Evolutionary conservation across 495 filamentous ascomycete species (phyloP).

Genomic region (Penicillium daleae): DNA sequence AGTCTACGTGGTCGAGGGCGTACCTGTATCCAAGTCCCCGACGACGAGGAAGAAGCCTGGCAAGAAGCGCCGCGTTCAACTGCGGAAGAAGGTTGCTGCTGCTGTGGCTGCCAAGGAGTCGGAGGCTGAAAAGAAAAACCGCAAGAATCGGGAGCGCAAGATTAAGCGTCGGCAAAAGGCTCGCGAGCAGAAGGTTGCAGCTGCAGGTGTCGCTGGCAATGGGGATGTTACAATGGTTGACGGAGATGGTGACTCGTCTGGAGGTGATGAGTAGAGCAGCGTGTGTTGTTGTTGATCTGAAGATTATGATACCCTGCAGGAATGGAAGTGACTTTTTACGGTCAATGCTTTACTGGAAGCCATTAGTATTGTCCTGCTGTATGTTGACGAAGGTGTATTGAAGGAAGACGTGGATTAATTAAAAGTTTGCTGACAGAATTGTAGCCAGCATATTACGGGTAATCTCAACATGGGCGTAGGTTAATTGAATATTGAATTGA

Average conservation of each 20-base stretch:
- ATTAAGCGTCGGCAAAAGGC: slow-evolving; percentile 51
- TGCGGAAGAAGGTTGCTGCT: slow-evolving; percentile 41
- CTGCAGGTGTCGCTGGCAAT: slow-evolving; percentile 27
- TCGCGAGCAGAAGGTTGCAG: slow-evolving; percentile 46
- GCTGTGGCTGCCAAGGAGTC: slow-evolving; percentile 39
- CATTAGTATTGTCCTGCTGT: not conserved
- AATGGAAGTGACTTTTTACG: slow-evolving; percentile 3
- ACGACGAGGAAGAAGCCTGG: slow-evolving; percentile 50
- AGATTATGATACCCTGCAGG: slow-evolving; percentile 30
- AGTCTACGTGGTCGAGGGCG: slow-evolving; percentile 33
- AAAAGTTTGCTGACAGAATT: not conserved
- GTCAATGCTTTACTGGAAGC: not conserved
- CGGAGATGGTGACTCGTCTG: slow-evolving; percentile 27
- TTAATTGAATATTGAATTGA: too few relatives aligned
- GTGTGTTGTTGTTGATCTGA: not conserved
- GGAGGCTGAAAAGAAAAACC: slow-evolving; percentile 51
- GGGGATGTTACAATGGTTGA: slow-evolving; percentile 28
- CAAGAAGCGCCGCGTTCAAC: slow-evolving; percentile 50
- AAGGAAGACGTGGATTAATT: not conserved
- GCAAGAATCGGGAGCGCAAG: slow-evolving; percentile 51
- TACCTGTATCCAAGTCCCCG: slow-evolving; percentile 31
- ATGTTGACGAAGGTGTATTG: too few relatives aligned
- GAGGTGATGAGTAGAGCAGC: slow-evolving; percentile 18
- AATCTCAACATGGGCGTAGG: too few relatives aligned
- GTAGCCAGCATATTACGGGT: not conserved